Base-by-base conservation (phyloP, 1,139 yeast species). In the Eremothecium cymbalariae region DNA sequence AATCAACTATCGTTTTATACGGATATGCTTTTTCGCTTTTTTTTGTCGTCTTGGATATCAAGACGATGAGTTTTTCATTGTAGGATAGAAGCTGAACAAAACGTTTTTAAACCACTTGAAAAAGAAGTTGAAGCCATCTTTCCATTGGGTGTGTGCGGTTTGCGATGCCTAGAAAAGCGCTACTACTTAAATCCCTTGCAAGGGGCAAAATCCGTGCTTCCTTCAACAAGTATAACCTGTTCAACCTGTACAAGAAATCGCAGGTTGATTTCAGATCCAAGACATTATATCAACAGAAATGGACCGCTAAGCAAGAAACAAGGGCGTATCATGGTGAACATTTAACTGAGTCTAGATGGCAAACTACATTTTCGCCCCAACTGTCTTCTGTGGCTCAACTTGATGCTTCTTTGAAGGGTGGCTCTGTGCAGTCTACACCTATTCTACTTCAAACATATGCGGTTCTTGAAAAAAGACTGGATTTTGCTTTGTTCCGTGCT, bases 321-420 rank as follows among this genome's bases (percentile, higher is more conserved):
- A 74, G 98, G 63, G 81, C 93, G 1, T 90, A 90, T 59, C 98
- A 90, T 57, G 98, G 98, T 48, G 97, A 90, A 53, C 88, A 82
- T 56, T 62, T 90, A 39, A 81, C 93, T 1, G 98, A 90, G 58
- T 66, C 75, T 18, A 75, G 90, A 54, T 84, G 88, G 76, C 76
- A 80, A 54, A 66, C 76, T 18, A 60, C 73, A 34, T 86, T 86
- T 61, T 67, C 74, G 40, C 81, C 88, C 22, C 76, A 79, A 39
- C 66, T 85, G 46, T 78, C 82, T 41, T 82, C 94, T 22, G 95
- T 85, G 32, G 90, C 93, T 3, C 85, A 83, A 61, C 63, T 88
- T 64, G 79, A 80, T 57, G 82, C 88, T 6, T 77, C 86, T 0
- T 65, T 78, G 49, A 72, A 73, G 46, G 83, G 84, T 49, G 68